A percentile compares a stretch with the other conserved stretches of the same genome.
Conservation (phyloP, 2,329 filamentous ascomycete species). For the Talaromyces amestolkiae region DNA sequence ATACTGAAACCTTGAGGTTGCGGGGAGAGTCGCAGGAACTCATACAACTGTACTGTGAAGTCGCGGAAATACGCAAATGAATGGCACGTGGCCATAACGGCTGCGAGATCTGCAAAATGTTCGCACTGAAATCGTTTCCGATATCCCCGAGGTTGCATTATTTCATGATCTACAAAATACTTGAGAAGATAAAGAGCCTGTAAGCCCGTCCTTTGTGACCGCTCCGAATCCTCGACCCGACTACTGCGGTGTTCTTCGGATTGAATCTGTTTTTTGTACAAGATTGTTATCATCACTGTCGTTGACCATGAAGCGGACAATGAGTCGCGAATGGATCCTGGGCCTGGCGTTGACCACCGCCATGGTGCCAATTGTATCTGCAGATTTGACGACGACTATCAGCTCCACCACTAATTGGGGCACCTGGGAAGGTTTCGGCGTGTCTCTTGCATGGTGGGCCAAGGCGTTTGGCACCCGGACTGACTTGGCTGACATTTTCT, state of each 20-base stretch:
- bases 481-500: slow-evolving; percentile 3
- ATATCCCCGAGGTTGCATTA: background rate
- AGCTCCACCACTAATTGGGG: slow-evolving; percentile 9
- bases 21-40: background rate
- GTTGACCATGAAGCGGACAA: background rate
- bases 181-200: background rate
- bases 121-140: background rate
- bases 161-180: background rate
- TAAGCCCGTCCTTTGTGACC: background rate
- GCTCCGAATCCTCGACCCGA: background rate
- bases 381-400: slow-evolving; percentile 3
- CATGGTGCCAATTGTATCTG: background rate
- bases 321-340: background rate
- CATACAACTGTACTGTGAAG: background rate
- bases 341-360: background rate
- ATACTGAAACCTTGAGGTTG: background rate
- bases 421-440: slow-evolving; percentile 10
- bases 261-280: background rate
- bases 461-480: slow-evolving; percentile 3
- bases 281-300: background rate
- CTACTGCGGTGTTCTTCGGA: background rate
- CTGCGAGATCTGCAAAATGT: background rate
- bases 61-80: background rate
- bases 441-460: slow-evolving; percentile 9
- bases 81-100: background rate